Base-by-base conservation (phyloP, 768 basidiomycete genomes). In the Rhodotorula babjevae region DNA sequence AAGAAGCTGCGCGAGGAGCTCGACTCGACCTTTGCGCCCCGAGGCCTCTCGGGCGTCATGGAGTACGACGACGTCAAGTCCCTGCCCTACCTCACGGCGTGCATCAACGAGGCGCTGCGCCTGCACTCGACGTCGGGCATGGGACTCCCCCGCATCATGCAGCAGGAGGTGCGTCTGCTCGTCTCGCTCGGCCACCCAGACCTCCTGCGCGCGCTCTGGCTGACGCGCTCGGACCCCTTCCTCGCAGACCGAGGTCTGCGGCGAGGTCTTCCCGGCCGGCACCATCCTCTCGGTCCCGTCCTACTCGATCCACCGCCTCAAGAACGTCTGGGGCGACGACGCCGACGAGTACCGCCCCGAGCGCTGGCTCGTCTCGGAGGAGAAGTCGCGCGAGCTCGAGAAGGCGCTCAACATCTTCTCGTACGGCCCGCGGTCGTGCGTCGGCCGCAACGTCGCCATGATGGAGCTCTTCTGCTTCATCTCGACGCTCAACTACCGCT, bases 81-180 rank as follows among this genome's bases (percentile, higher is more conserved):
- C 15, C 52, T 69, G 0, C 85, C 88, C 14, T 93, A 91, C 81
- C 85, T 94, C 76, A 87, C 91, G 59, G 92, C 93, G 0, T 90
- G 89, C 80, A 90, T 95, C 82, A 87, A 91, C 79, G 93, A 96
- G 81, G 88, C 85, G 6, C 84, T 96, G 44, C 88, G 93, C 5
- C 79, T 92, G 15, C 92, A 94, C 82, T 90, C 90, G 2, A 92
- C 92, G 0, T 90, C 89, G 8, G 86, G 88, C 10, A 83, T 93
- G 42, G 93, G 93, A 23, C 86, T 96, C 16, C 90, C 93, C 33
- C 87, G 92, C 29, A 73, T 90, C 53, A 88, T 88, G 16, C 90
- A 91, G 3, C 84, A 87, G 59, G 40, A 44, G 25, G 58, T 58
- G n/a, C 44, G 60, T 42, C 23, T 14, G 9, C 36, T 36, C 36